Evolutionary conservation across 108 stramenopile species (phyloP), one percentile per base, ranked within the genome.

Genomic region (Cyclostephanos tholiformis): DNA sequence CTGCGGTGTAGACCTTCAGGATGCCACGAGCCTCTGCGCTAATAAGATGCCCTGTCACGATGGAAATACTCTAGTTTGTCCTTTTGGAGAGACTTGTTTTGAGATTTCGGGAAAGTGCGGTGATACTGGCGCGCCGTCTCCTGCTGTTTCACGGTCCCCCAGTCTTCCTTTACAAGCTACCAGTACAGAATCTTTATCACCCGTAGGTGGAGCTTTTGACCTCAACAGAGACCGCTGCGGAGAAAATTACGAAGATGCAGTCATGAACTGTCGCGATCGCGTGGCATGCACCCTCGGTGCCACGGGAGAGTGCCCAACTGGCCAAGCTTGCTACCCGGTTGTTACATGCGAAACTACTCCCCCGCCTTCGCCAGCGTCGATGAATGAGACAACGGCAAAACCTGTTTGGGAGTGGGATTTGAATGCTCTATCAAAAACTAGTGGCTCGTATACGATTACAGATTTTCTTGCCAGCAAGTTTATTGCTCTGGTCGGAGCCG

Each of bases 301-400:
- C 51, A 72, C 38, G 30, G 62, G 52, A 3, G 72, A 72, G 38
- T 72, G 72, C 38, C 41, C 44, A 6, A 35, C 62, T 64, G 72
- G 72, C 20, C 50, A 64, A 39, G 64, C 62, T 29, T 74, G 72
- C 44, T 74, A 65, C 30, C 55, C 64, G 11, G 65, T 65, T 46
- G 23, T 25, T 0, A 27, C 19, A 26, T 74, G 72, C 39, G 56
- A 65, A 8, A 57, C 38, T 44, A 53, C 63, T 29, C 4, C 35
- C 0, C 29, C 63, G 27, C 1, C 52, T 10, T 10, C 60, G 41
- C 1, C 41, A 12, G 36, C 36, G 4, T 4, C 6, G 36, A 6
- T 36, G 36, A 36, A 36, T 36, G 41, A 8, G 4, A 10, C 9
- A 12, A 41, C 41, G 9, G 41, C 9, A 10, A 41, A 41, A 12